Base-by-base conservation (phyloP, 495 filamentous ascomycete species). In the Immersiella caudata region DNA sequence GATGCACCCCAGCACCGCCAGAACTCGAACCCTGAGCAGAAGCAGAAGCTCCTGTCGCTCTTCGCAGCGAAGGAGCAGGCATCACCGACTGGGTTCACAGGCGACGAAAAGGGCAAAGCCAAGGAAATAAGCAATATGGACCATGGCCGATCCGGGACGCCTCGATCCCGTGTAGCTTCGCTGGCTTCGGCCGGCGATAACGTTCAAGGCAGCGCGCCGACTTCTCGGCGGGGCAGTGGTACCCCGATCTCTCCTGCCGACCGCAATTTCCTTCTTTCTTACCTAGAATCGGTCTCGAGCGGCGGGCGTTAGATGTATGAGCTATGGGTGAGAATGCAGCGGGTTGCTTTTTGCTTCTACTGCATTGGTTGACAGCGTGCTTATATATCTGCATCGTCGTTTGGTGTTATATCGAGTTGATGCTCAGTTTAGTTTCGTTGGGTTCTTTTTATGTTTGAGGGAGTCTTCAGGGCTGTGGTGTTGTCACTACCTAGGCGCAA, bases 181-280 rank as follows among this genome's bases (percentile, higher is more conserved):
- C 76, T 84, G 60, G 76, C 79, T 7, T 73, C 71, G 46, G 54
- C 73, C 11, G 59, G 68, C 1, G 67, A 67, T 24, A 52, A 67
- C 54, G 72, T 65, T 40, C 71, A 70, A 59, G 78, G 64, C 54
- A 68, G 74, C 16, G 71, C 72, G 22, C 62, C 73, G 21, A 64
- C 63, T 0, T 80, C 83, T 29, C 76, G 83, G 26, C 78, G 79
- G 40, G 82, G 81, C 18, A 82, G 78, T 40, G 79, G 81, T 54
- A 79, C 81, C 40, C 80, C 88, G 24, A 85, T 88, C n/a, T 90
- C 87, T 2, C 85, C 88, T 1, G 87, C 83, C 9, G 87, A 96
- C 70, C 88, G 89, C 71, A 86, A 84, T n/a, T 96, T 96, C 70
- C 79, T 96, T 70, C 79, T 95, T 59, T 89, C 87, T 9, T 96